These are phyloP conservation scores for Akebia trifoliata DNA, from an alignment of 164 flowering plant genomes.

Conservation along the genomic window DNA sequence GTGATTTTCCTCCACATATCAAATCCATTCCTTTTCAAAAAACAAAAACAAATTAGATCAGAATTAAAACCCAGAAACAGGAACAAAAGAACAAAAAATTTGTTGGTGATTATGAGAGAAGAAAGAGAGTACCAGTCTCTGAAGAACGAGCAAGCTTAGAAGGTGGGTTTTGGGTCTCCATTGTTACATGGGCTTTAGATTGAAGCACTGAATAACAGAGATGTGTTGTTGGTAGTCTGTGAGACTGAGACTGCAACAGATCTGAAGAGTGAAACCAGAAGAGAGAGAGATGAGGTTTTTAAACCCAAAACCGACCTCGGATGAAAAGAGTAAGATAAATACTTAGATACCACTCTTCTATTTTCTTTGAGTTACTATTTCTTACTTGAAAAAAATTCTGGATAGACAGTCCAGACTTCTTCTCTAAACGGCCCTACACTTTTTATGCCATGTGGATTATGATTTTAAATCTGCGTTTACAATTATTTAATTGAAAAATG, in stretches of 20 bases:
- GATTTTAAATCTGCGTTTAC: no score
- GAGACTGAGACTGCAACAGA: not conserved
- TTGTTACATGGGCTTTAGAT: constrained; percentile 17
- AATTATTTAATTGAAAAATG: no score
- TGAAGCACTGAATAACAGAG: not conserved
- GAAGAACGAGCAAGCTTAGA: constrained; percentile 27
- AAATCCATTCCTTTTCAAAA: constrained; percentile 19
- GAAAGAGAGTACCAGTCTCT: constrained; percentile 21
- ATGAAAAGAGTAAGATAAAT: not conserved
- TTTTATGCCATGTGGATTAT: no score
- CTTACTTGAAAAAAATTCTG: no score
- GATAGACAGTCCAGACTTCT: no score
- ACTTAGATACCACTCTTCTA: not conserved
- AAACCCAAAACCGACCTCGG: no score
- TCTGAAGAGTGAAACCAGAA: constrained; percentile 3
- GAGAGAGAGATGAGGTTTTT: not conserved
- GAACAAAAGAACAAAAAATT: not conserved
- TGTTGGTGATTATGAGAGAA: not conserved
- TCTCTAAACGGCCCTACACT: no score
- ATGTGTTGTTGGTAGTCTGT: not conserved
- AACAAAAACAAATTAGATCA: not conserved
- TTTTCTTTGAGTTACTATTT: not conserved
- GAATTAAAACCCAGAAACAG: not conserved
- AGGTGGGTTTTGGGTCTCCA: constrained; percentile 27
- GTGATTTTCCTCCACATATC: constrained; percentile 8